Base-by-base conservation (phyloP, 805 yeast genomes). In the Starmerella vitae region DNA sequence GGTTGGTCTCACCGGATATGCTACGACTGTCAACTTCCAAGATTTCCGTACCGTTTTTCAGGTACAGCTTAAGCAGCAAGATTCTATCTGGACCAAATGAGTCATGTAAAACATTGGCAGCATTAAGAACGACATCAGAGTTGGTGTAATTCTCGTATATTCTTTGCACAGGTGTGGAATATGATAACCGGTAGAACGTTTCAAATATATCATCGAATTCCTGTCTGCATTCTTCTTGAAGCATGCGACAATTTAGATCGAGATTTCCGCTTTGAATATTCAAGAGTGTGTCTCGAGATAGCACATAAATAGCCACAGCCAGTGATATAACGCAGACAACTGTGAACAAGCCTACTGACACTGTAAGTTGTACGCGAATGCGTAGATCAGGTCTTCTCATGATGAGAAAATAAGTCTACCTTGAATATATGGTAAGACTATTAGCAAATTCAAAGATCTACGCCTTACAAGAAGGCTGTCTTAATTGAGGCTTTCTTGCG, bases 311-410 rank as follows among this genome's bases (percentile, higher is more conserved):
- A 9, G 79, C 84, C 17, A 80, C 64, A 5, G 91, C 85, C 33
- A 85, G 60, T 2, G 82, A 74, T 21, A 78, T 65, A 34, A 85
- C 64, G 1, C 93, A 80, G 38, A 77, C 61, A 28, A 78, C 61
- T 9, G 88, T 76, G 29, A 81, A 78, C 39, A 77, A 60, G 38
- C 79, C 64, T 46, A 82, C 93, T 22, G 82, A 61, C 4, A 72
- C 67, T 37, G 80, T 76, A 36, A 83, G 71, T 62, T 83, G 93
- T 19, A 83, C 74, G 51, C 84, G 62, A 41, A 83, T 74, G 31
- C 88, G 79, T 33, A 83, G 63, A 24, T 53, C 48, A 3, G 56
- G 51, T 22, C 50, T 42, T 31, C 53, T 38, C 26, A 22, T 22
- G n/a, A n/a, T n/a, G n/a, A n/a, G n/a, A n/a, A n/a, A n/a, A n/a